Evolutionary conservation across 2,329 filamentous ascomycete genomes (phyloP).

Genomic region (Xylariaceae sp.): DNA sequence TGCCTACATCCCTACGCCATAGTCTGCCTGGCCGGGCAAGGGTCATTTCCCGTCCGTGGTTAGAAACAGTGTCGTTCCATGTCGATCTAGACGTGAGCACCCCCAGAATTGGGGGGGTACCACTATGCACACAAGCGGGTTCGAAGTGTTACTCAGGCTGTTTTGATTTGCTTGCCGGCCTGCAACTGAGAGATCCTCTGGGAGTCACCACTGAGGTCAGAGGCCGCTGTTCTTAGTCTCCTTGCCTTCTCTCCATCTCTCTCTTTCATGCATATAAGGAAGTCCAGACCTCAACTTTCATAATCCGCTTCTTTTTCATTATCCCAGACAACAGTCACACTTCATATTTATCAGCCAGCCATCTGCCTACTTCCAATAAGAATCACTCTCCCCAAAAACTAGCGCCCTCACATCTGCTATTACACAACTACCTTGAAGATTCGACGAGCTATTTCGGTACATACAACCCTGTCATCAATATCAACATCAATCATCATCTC

Average conservation of each 20-base stretch:
- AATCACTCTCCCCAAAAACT: too few relatives aligned
- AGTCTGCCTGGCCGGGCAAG: conserved; percentile 26
- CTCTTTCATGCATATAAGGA: conserved; percentile 30
- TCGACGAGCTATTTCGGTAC: too few relatives aligned
- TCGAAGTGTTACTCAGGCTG: conserved; percentile 1
- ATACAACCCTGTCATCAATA: neutral
- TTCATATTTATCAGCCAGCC: neutral
- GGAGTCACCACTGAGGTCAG: conserved; percentile 32
- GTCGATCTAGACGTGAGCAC: conserved; percentile 34
- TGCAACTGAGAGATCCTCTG: neutral
- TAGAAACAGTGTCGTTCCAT: conserved; percentile 35
- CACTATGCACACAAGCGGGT: conserved; percentile 8
- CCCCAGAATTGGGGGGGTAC: conserved; percentile 14
- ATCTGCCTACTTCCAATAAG: too few relatives aligned
- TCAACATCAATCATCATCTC: neutral
- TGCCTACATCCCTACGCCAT: conserved; percentile 38
- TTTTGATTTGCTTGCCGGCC: conserved; percentile 7
- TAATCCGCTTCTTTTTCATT: neutral
- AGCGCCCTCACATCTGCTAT: neutral
- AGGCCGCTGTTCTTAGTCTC: conserved; percentile 17
- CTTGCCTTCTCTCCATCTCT: conserved; percentile 6
- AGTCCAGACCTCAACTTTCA: conserved; percentile 7
- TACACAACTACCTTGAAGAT: conserved; percentile 2
- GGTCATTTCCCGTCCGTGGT: conserved; percentile 31
- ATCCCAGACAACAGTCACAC: neutral